Evolutionary conservation across 768 basidiomycete genomes (phyloP).

Genomic region (Agrocybe pediades): DNA sequence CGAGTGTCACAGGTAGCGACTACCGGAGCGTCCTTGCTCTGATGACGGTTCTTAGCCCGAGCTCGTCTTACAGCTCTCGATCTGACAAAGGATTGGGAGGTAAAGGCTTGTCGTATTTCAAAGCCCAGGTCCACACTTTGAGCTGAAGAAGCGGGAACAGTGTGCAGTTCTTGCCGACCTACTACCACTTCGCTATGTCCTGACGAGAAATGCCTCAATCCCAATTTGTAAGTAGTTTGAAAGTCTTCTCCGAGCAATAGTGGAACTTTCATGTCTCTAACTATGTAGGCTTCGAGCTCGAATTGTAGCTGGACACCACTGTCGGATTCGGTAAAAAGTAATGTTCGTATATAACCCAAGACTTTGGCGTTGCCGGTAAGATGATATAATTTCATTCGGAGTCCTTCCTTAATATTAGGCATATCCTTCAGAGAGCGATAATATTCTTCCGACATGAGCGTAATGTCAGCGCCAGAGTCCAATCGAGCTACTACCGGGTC

Average conservation of each 20-base stretch:
- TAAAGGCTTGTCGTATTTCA: constrained; percentile 13
- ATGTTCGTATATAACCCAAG: constrained; percentile 12
- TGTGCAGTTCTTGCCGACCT: background rate
- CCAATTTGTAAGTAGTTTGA: constrained; percentile 11
- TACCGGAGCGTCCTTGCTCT: no score
- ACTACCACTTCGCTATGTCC: constrained; percentile 13
- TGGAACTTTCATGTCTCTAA: constrained; percentile 21
- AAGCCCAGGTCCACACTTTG: constrained; percentile 19
- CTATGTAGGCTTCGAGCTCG: constrained; percentile 25
- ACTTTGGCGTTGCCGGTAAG: no score
- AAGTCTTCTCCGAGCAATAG: constrained; percentile 15
- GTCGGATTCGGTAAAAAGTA: constrained; percentile 3
- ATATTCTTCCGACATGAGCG: constrained; percentile 14
- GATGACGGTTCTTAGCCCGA: constrained; percentile 4
- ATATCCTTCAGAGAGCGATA: constrained; percentile 3
- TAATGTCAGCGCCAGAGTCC: no score
- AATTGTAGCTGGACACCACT: constrained; percentile 10
- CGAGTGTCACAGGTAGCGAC: no score
- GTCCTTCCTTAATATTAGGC: constrained; percentile 13
- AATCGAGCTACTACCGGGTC: background rate
- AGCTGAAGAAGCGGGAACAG: constrained; percentile 9
- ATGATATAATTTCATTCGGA: constrained; percentile 19
- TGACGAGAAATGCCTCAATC: background rate
- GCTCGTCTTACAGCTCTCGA: background rate
- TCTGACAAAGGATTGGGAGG: constrained; percentile 4